Conservation (phyloP, 371 early-diverging fungal genomes). For the Syncephalastrum racemosum region DNA sequence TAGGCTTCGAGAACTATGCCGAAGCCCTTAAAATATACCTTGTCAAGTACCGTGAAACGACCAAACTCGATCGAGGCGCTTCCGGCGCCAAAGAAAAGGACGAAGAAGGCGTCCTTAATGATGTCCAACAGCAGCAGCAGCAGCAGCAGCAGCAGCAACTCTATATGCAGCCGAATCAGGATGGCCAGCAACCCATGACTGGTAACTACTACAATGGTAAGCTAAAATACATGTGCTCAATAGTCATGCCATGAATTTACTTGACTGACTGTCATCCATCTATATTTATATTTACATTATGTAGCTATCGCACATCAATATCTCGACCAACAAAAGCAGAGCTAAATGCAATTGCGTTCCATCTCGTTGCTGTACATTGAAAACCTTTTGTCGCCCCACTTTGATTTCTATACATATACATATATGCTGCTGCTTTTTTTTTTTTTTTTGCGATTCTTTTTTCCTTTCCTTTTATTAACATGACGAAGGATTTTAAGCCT, state of each 20-base stretch:
- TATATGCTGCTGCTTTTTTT: slow-evolving; percentile 2
- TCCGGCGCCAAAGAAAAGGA: slow-evolving; percentile 53
- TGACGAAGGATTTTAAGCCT: slow-evolving; percentile 22
- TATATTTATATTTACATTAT: no score
- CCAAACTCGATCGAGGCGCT: slow-evolving; percentile 57
- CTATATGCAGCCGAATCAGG: slow-evolving; percentile 15
- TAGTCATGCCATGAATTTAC: no score
- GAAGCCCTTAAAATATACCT: slow-evolving; percentile 95
- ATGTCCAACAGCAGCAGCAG: slow-evolving; percentile 20
- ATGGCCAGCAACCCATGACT: slow-evolving; percentile 7
- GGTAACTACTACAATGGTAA: slow-evolving; percentile 22
- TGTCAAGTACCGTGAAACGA: slow-evolving; percentile 86
- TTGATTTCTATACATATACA: not conserved
- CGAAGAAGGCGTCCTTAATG: slow-evolving; percentile 25
- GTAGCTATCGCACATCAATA: no score
- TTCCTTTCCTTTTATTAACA: not conserved
- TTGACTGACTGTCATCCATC: no score
- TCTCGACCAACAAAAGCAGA: slow-evolving; percentile 13
- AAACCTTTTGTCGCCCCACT: no score
- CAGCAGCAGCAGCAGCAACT: slow-evolving; percentile 21
- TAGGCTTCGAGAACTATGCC: slow-evolving; percentile 98
- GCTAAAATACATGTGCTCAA: slow-evolving; percentile 34
- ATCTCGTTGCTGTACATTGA: slow-evolving; percentile 2
- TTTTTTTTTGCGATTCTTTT: not conserved
- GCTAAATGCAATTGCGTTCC: slow-evolving; percentile 11